These are phyloP conservation scores for Fusarium robinianum DNA, from an alignment of 2,329 filamentous ascomycete species.

Conservation along the genomic window DNA sequence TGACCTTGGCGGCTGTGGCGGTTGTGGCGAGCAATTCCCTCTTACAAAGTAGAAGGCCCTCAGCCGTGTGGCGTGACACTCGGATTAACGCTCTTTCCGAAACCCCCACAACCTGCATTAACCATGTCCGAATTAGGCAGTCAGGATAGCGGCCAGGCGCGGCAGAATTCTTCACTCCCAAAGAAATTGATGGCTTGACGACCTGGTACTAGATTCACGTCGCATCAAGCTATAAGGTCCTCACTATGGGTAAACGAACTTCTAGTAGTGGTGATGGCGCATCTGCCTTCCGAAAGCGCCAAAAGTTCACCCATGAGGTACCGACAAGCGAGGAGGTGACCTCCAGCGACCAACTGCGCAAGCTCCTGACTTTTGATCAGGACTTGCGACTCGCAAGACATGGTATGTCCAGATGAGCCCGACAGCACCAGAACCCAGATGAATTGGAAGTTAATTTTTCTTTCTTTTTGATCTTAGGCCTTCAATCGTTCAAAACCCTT, in stretches of 20 bases:
- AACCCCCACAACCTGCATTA: slow-evolving; percentile 1
- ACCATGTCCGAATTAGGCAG: slow-evolving; percentile 27
- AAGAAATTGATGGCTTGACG: slow-evolving; percentile 26
- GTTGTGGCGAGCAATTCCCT: slow-evolving; percentile 27
- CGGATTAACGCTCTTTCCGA: neutral
- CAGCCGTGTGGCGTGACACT: neutral
- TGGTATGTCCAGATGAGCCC: slow-evolving; percentile 48
- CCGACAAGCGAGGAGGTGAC: slow-evolving; percentile 65
- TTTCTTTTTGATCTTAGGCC: slow-evolving; percentile 47
- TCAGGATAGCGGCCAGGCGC: slow-evolving; percentile 38
- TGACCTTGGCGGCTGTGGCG: slow-evolving; percentile 25
- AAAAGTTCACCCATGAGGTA: slow-evolving; percentile 59
- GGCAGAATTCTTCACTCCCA: slow-evolving; percentile 47
- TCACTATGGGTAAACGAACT: slow-evolving; percentile 52
- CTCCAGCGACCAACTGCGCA: slow-evolving; percentile 68
- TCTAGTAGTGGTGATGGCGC: slow-evolving; percentile 47
- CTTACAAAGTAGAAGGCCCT: slow-evolving; percentile 3
- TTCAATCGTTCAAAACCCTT: slow-evolving; percentile 71
- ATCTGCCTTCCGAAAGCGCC: slow-evolving; percentile 54
- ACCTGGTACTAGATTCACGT: slow-evolving; percentile 12
- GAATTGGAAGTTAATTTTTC: slow-evolving; percentile 1
- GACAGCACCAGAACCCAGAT: neutral
- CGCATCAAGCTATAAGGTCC: slow-evolving; percentile 26
- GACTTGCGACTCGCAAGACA: slow-evolving; percentile 69
- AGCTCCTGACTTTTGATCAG: slow-evolving; percentile 72